Conservation (phyloP, 1,284 basidiomycete species). For the Trichosporon coremiiforme region DNA sequence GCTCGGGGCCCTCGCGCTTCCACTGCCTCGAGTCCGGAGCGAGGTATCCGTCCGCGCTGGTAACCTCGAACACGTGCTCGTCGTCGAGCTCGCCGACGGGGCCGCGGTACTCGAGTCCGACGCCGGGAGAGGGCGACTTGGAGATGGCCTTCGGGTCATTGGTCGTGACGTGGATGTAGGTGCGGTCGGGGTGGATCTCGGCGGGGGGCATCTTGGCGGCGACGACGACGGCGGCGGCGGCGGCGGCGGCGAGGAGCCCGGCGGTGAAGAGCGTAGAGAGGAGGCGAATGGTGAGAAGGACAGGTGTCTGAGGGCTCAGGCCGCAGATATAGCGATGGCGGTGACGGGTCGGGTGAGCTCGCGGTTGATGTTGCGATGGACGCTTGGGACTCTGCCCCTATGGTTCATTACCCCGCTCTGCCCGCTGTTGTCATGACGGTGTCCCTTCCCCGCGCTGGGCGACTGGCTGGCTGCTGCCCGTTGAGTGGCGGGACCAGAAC, state of each 20-base stretch:
- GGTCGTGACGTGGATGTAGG: constrained; percentile 49
- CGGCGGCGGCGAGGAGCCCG: constrained; percentile 17
- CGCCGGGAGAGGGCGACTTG: constrained; percentile 12
- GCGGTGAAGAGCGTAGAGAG: constrained; percentile 7
- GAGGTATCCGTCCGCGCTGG: constrained; percentile 18
- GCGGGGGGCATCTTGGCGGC: constrained; percentile 24
- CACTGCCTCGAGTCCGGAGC: constrained; percentile 22
- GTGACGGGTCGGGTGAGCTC: not conserved
- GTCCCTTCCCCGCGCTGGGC: not conserved
- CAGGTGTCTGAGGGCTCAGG: not conserved
- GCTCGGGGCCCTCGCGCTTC: constrained; percentile 22
- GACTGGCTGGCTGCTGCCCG: not conserved
- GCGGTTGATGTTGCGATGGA: constrained; percentile 8
- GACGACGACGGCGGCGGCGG: no score
- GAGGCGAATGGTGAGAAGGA: constrained; percentile 25
- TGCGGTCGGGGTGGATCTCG: constrained; percentile 36
- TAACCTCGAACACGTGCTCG: constrained; percentile 50
- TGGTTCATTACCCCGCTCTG: not conserved
- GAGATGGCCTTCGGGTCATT: constrained; percentile 18
- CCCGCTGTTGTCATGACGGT: constrained; percentile 12
- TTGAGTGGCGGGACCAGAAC: constrained; percentile 4
- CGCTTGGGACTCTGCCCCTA: not conserved
- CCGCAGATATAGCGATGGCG: not conserved
- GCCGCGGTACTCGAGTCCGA: constrained; percentile 39
- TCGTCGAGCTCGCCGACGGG: constrained; percentile 49